These are phyloP conservation scores for Tylopilus subfusipes DNA, from an alignment of 768 basidiomycete species.

Conservation along the genomic window DNA sequence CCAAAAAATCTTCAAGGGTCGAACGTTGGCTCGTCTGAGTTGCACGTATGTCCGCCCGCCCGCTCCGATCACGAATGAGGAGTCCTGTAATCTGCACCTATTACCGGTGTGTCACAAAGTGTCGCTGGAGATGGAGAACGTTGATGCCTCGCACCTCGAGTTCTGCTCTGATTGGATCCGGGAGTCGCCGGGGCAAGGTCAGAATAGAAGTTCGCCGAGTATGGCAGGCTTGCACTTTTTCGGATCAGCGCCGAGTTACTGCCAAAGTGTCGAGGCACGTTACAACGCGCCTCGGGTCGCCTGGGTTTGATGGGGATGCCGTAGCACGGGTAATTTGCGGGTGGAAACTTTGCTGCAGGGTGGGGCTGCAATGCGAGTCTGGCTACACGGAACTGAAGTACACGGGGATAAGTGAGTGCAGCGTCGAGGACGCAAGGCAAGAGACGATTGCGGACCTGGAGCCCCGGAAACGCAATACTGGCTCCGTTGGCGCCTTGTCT, in stretches of 20 bases:
- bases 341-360: not conserved
- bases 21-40: not conserved
- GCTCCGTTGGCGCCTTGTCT: conserved; percentile 9
- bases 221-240: not conserved
- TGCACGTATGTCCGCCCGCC: conserved; percentile 3
- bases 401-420: conserved; percentile 22
- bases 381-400: conserved; percentile 18
- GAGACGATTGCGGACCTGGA: too few species aligned
- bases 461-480: too few species aligned
- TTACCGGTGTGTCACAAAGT: conserved; percentile 5
- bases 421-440: conserved; percentile 8
- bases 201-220: not conserved
- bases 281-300: too few species aligned
- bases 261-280: not conserved
- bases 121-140: conserved; percentile 9
- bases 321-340: not conserved
- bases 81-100: conserved; percentile 5
- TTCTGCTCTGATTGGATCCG: not conserved
- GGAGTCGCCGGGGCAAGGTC: not conserved
- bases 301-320: not conserved
- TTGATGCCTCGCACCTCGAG: conserved; percentile 11
- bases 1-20: not conserved
- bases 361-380: not conserved
- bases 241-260: not conserved
- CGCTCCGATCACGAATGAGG: conserved; percentile 8